Percentiles rank a stretch among this genome's conserved stretches.
These are phyloP conservation scores for Saccharomycopsis phalli DNA, from an alignment of 1,139 yeast genomes.

Conservation along the genomic window DNA sequence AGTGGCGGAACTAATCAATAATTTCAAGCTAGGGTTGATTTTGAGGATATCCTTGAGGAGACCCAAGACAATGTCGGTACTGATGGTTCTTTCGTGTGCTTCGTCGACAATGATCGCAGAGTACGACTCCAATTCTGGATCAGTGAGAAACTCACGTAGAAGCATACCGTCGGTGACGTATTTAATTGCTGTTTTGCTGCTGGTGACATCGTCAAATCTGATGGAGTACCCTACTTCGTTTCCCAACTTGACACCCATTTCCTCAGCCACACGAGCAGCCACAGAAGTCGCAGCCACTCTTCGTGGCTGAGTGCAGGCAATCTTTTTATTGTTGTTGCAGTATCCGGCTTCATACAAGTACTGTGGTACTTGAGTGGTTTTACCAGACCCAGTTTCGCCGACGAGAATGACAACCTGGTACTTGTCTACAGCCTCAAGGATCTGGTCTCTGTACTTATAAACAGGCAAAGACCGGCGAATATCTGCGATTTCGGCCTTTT, in stretches of 20 bases:
- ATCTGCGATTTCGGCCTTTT: conserved; percentile 35
- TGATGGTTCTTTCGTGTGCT: conserved; percentile 90
- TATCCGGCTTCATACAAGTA: conserved; percentile 79
- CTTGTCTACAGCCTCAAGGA: conserved; percentile 51
- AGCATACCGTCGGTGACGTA: conserved; percentile 96
- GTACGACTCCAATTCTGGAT: conserved; percentile 59
- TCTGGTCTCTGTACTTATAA: conserved; percentile 48
- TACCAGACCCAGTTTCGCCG: conserved; percentile 98
- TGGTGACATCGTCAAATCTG: conserved; percentile 73
- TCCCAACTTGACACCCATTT: conserved; percentile 65
- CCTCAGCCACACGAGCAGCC: conserved; percentile 86
- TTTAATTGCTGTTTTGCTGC: conserved; percentile 58
- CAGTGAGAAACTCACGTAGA: conserved; percentile 71
- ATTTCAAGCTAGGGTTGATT: conserved; percentile 57
- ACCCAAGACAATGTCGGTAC: conserved; percentile 74
- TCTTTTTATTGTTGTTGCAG: conserved; percentile 40
- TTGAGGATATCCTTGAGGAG: conserved; percentile 63
- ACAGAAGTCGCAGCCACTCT: conserved; percentile 94
- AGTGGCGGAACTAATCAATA: conserved; percentile 88
- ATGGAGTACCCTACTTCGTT: conserved; percentile 79
- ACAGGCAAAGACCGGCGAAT: conserved; percentile 68
- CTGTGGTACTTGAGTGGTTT: conserved; percentile 92
- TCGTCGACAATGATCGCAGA: conserved; percentile 91
- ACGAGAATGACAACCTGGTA: conserved; percentile 81
- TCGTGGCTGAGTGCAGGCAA: conserved; percentile 95